phyloP scores from a whole-genome alignment of 495 filamentous ascomycete genomes.

The Penicillium soppii region DNA sequence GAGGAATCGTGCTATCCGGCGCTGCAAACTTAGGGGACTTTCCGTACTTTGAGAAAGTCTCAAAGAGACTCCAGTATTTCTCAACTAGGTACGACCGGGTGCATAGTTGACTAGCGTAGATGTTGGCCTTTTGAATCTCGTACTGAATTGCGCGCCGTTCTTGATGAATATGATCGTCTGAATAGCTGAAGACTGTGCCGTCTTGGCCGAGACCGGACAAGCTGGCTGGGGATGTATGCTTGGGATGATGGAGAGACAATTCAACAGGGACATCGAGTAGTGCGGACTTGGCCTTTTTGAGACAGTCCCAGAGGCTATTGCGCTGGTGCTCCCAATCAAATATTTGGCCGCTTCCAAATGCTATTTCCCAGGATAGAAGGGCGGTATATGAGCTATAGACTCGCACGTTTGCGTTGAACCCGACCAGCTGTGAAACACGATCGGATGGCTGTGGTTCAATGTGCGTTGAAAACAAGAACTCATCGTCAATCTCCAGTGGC shows the following conservation, averaged over 20 bases:
- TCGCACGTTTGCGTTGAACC: constrained; percentile 74
- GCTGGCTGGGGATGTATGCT: constrained; percentile 6
- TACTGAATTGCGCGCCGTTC: constrained; percentile 58
- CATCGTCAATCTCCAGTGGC: constrained; percentile 77
- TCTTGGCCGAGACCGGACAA: constrained; percentile 16
- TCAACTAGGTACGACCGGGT: constrained; percentile 81
- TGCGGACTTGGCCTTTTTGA: constrained; percentile 59
- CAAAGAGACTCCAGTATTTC: constrained; percentile 69
- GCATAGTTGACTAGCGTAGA: constrained; percentile 71
- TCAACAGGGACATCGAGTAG: constrained; percentile 60
- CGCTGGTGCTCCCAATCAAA: constrained; percentile 74
- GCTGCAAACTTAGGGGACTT: constrained; percentile 23
- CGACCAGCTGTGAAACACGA: constrained; percentile 61
- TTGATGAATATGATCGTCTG: constrained; percentile 27
- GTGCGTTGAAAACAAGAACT: constrained; percentile 63
- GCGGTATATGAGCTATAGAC: constrained; percentile 70
- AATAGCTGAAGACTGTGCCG: constrained; percentile 21
- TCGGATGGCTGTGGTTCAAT: constrained; percentile 62
- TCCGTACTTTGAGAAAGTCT: constrained; percentile 45
- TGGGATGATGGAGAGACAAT: constrained; percentile 48
- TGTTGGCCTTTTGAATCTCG: constrained; percentile 83
- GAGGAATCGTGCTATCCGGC: constrained; percentile 9
- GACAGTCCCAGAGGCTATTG: constrained; percentile 57
- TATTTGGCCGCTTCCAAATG: constrained; percentile 66
- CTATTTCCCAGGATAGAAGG: constrained; percentile 67